These are phyloP conservation scores for Lasiosphaeria miniovina DNA, from an alignment of 495 filamentous ascomycete species.

Conservation along the genomic window DNA sequence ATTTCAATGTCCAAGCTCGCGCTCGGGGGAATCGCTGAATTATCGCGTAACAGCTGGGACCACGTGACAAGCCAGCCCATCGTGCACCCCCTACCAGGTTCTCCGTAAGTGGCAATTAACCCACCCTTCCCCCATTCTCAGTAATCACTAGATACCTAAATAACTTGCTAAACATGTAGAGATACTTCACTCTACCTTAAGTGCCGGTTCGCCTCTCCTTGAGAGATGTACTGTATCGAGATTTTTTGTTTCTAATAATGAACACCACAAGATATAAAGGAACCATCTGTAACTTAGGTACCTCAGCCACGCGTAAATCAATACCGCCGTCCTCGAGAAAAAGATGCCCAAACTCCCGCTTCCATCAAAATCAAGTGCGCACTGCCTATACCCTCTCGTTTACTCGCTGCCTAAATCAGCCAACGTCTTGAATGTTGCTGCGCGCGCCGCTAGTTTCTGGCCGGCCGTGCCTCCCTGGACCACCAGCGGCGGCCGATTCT, in stretches of 20 bases:
- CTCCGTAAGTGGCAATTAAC: no score
- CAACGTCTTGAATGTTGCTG: slow-evolving; percentile 41
- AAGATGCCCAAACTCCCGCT: slow-evolving; percentile 3
- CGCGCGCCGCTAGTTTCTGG: slow-evolving; percentile 25
- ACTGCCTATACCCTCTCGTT: slow-evolving; percentile 5
- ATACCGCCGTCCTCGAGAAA: slow-evolving; percentile 7
- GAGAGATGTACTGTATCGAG: no score
- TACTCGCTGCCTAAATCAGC: slow-evolving; percentile 33
- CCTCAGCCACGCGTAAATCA: neutral
- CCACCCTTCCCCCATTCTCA: no score
- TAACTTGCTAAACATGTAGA: no score
- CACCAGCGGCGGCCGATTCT: slow-evolving; percentile 34
- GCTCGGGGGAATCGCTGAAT: no score
- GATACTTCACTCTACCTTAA: no score
- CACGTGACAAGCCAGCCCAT: no score
- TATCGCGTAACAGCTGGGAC: no score
- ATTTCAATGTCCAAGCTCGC: no score
- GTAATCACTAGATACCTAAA: no score
- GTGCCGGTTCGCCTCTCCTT: no score
- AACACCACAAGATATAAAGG: neutral
- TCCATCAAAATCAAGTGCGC: neutral
- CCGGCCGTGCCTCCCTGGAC: slow-evolving; percentile 18
- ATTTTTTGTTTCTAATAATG: neutral
- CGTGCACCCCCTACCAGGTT: no score
- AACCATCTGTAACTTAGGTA: neutral